Evolutionary conservation across 768 basidiomycete species (phyloP).

Genomic region (Phallus indusiatus): DNA sequence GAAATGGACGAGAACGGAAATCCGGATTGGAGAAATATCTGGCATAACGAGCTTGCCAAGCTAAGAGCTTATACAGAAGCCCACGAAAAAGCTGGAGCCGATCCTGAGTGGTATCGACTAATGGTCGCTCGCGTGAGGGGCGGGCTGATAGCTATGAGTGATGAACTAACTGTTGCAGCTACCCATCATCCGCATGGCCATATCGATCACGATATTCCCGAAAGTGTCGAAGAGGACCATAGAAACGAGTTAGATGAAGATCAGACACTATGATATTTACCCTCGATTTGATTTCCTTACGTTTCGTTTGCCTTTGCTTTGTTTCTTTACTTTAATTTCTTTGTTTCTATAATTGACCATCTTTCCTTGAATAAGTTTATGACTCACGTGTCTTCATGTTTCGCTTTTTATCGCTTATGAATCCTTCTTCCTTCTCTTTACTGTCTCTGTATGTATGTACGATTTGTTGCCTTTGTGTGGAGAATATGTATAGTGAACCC

Average conservation of each 20-base stretch:
- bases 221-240: conserved; percentile 7
- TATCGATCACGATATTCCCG: conserved; percentile 7
- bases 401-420: too few species aligned
- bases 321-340: too few species aligned
- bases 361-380: too few species aligned
- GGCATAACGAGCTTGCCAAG: conserved; percentile 72
- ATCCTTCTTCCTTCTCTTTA: too few species aligned
- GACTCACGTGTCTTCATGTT: too few species aligned
- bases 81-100: conserved; percentile 73
- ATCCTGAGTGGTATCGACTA: conserved; percentile 79
- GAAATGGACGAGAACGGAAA: conserved; percentile 70
- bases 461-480: too few species aligned
- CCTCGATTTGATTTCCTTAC: too few species aligned
- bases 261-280: background rate
- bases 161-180: conserved; percentile 15
- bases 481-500: too few species aligned
- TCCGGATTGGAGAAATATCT: conserved; percentile 68
- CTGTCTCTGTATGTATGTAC: too few species aligned
- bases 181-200: background rate
- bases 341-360: too few species aligned
- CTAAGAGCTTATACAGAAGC: conserved; percentile 69
- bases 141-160: conserved; percentile 42
- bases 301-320: too few species aligned
- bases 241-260: background rate
- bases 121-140: conserved; percentile 74